Evolutionary conservation across 75 land plant species (phyloP), one percentile per base, ranked within the genome.

Genomic region (Adiantum capillusveneris): DNA sequence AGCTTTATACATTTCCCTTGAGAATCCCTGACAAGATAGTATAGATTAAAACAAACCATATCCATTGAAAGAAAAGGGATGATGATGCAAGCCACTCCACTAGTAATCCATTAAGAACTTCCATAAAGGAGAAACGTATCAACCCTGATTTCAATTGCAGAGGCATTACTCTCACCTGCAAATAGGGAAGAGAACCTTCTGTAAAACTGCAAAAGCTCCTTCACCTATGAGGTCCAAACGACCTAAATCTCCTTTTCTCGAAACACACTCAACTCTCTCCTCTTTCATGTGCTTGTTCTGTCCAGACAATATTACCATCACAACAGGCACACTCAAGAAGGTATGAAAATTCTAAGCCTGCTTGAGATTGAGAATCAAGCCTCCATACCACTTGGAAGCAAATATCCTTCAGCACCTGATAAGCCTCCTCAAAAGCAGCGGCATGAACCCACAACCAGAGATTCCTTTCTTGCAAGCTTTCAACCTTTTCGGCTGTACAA

Each of bases 391-490:
- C 64, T 41, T 41, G 64, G 44, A 75, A 62, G 68, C 83, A 84
- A 62, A 85, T 85, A 66, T 54, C 37, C 31, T 46, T 65, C 55
- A 88, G 59, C 51, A 73, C 76, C 55, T 75, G 37, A 30, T 67
- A 73, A 65, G 75, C 88, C 60, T 87, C 93, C 57, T 62, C 65
- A 48, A 78, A 82, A 50, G 86, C 81, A 29, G 86, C 88, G 39
- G 81, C 81, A 76, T 91, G 97, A 2, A 87, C 60, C 83, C 83
- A 84, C 20, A 91, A 51, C 93, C 97, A 91, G 56, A 91, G 29
- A 54, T 80, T 66, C 14, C 85, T 75, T 20, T 41, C 57, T 17
- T 19, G 20, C 27, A 20, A 26, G 30, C 34, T 2, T n/a, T 31
- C 14, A 17, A 27, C 0, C 46, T 29, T 46, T 5, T 50, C 34